Conservation (phyloP, 1,284 basidiomycete species). For the Fomitopsis pinicola region DNA sequence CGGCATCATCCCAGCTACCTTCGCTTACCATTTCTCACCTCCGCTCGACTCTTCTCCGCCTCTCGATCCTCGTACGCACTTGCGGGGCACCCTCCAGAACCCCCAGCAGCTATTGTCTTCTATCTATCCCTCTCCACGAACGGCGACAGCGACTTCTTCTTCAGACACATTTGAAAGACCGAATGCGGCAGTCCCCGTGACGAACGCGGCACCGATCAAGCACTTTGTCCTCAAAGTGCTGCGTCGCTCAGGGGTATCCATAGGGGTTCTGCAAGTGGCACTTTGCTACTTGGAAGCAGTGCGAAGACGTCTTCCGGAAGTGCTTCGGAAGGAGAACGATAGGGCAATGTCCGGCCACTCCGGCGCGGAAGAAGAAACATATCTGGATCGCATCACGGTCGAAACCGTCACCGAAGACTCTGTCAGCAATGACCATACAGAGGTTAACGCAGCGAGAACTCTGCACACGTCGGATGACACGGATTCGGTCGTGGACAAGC, state of each 20-base stretch:
- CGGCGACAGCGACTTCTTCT: conserved; percentile 22
- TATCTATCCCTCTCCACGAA: conserved; percentile 34
- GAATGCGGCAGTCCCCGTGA: conserved; percentile 12
- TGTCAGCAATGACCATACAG: too few species aligned
- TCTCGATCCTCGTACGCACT: conserved; percentile 12
- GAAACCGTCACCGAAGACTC: background rate
- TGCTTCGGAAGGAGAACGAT: conserved; percentile 46
- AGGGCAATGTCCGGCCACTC: conserved; percentile 28
- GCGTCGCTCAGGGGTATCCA: conserved; percentile 70
- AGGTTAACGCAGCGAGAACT: background rate
- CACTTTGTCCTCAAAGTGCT: conserved; percentile 76
- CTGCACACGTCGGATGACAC: background rate
- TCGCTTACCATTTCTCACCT: conserved; percentile 20
- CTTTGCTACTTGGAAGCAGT: conserved; percentile 77
- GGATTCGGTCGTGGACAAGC: background rate
- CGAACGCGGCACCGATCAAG: conserved; percentile 52
- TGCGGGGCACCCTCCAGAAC: conserved; percentile 16
- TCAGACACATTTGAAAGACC: too few species aligned
- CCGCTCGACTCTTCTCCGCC: background rate
- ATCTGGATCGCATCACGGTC: background rate
- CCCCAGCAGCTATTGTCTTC: conserved; percentile 44
- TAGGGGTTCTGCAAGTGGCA: conserved; percentile 70
- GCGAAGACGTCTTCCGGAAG: conserved; percentile 57
- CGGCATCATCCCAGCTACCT: conserved; percentile 62
- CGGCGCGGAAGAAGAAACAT: conserved; percentile 37